These are phyloP conservation scores for Sclerotinia spermophila DNA, from an alignment of 2,329 filamentous ascomycete species.

Conservation along the genomic window DNA sequence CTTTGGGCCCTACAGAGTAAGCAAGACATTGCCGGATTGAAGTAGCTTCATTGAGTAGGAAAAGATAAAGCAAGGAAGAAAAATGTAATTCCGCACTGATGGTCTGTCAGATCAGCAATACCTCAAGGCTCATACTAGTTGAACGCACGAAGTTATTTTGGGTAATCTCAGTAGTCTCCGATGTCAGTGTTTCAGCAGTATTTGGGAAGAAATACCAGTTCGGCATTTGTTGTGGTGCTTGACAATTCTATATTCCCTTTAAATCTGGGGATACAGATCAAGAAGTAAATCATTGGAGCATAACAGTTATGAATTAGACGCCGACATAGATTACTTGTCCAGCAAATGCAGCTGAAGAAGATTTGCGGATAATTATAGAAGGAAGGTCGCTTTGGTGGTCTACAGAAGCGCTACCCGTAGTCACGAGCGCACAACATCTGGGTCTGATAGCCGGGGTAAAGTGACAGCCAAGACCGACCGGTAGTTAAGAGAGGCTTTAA, in stretches of 20 bases:
- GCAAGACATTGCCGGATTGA: background rate
- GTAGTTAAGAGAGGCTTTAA: background rate
- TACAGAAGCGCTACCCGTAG: conserved; percentile 5
- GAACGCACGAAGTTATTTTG: background rate
- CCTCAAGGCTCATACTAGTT: background rate
- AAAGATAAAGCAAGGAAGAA: background rate
- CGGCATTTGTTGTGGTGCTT: background rate
- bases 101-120: conserved; percentile 5
- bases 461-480: conserved; percentile 2
- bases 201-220: background rate
- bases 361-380: conserved; percentile 12
- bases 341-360: background rate
- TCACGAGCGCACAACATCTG: conserved; percentile 6
- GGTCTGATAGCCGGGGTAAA: conserved; percentile 7
- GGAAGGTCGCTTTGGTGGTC: conserved; percentile 6
- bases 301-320: background rate
- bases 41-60: background rate
- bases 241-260: background rate
- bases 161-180: background rate
- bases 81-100: background rate
- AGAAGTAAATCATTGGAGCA: conserved; percentile 8
- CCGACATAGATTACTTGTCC: conserved; percentile 5
- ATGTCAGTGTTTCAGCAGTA: background rate
- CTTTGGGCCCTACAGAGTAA: background rate
- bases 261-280: background rate